Evolutionary conservation across 768 basidiomycete species (phyloP).

Genomic region (Boletus pseudo-olivaceus): DNA sequence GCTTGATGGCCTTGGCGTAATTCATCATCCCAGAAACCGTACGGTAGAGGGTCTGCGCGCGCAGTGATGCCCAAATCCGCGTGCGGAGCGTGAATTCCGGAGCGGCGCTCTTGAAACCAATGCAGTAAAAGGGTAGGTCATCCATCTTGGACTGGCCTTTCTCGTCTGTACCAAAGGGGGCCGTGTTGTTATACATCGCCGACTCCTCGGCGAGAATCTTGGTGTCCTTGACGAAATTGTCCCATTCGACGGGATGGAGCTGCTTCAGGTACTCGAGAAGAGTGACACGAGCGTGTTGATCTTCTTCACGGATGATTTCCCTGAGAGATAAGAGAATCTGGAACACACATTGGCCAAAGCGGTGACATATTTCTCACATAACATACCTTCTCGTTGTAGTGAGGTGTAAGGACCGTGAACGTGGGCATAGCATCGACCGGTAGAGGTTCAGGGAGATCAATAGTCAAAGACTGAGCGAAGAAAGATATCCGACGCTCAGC

Average conservation of each 20-base stretch:
- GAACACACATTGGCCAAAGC: slow-evolving; percentile 4
- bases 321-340: slow-evolving; percentile 92
- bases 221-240: slow-evolving; percentile 99
- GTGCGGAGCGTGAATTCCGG: slow-evolving; percentile 98
- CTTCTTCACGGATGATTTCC: slow-evolving; percentile 98
- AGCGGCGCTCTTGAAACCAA: slow-evolving; percentile 98
- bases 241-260: slow-evolving; percentile 97
- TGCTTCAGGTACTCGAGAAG: slow-evolving; percentile 98
- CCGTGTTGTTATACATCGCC: slow-evolving; percentile 73
- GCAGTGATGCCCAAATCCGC: slow-evolving; percentile 97
- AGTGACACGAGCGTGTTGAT: slow-evolving; percentile 95
- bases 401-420: slow-evolving; percentile 96
- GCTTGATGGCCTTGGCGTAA: slow-evolving; percentile 98
- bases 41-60: slow-evolving; percentile 96
- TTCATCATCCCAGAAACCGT: slow-evolving; percentile 99
- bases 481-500: slow-evolving; percentile 98
- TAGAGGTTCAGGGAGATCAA: slow-evolving; percentile 87
- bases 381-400: slow-evolving; percentile 94
- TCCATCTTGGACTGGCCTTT: slow-evolving; percentile 82
- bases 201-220: slow-evolving; percentile 98
- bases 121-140: slow-evolving; percentile 95
- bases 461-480: slow-evolving; percentile 97
- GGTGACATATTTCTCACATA: background rate
- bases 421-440: slow-evolving; percentile 99
- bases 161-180: slow-evolving; percentile 73